Evolutionary conservation across 225 moss, liverwort and hornwort genomes (phyloP).

Genomic region (Neckera pumila): DNA sequence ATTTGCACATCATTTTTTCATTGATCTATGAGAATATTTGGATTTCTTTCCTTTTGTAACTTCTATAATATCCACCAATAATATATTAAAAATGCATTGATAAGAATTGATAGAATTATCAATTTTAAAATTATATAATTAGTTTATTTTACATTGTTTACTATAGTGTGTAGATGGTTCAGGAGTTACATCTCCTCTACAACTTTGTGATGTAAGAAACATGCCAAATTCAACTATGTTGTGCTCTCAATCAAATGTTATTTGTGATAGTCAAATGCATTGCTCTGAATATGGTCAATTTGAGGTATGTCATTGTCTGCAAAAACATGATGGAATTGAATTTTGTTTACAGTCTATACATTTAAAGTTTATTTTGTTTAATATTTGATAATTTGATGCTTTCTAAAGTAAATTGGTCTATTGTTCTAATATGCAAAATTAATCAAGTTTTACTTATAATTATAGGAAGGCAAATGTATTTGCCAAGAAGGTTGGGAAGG

Average conservation of each 20-base stretch:
- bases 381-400: background rate
- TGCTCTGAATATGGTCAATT: slow-evolving; percentile 63
- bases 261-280: slow-evolving; percentile 41
- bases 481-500: slow-evolving; percentile 70
- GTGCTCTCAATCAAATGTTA: slow-evolving; percentile 31
- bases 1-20: rapidly evolving
- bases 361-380: too few relatives aligned
- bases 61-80: background rate
- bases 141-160: background rate
- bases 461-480: slow-evolving; percentile 46
- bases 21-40: background rate
- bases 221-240: slow-evolving; percentile 31
- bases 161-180: slow-evolving; percentile 73
- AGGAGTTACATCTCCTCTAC: slow-evolving; percentile 17
- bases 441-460: background rate
- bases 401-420: background rate
- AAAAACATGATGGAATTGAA: background rate
- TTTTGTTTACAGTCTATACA: background rate
- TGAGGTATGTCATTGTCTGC: background rate
- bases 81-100: too few relatives aligned
- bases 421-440: background rate
- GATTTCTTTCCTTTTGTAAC: rapidly evolving
- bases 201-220: slow-evolving; percentile 22
- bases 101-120: too few relatives aligned
- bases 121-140: background rate